phyloP scores from a whole-genome alignment of 768 basidiomycete genomes.

The Trametes maxima region DNA sequence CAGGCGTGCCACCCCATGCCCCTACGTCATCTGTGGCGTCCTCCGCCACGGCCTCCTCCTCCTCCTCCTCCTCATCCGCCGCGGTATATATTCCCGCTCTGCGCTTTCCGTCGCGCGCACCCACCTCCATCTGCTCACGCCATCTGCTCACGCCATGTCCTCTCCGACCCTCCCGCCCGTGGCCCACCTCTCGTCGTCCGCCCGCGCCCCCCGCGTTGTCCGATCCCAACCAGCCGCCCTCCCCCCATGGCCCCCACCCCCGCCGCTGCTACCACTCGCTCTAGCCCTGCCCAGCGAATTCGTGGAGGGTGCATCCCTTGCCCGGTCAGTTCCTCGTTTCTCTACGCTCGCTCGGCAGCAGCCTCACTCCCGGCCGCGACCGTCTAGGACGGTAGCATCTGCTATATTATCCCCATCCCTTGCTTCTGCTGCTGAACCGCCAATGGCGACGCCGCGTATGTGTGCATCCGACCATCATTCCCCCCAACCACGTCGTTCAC shows the following conservation, averaged over 20 bases:
- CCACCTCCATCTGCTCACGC: too few relatives aligned
- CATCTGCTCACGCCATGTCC: neutral
- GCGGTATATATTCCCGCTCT: too few relatives aligned
- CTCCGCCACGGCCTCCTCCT: too few relatives aligned
- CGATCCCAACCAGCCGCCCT: neutral
- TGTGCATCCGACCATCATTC: too few relatives aligned
- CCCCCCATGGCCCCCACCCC: neutral
- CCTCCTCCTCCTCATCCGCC: too few relatives aligned
- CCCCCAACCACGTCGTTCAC: neutral
- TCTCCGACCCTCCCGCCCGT: conserved; percentile 6
- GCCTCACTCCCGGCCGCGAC: too few relatives aligned
- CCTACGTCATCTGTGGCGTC: too few relatives aligned
- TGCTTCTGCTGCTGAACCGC: conserved; percentile 11
- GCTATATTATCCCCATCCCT: conserved; percentile 14
- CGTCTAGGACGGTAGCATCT: conserved; percentile 10
- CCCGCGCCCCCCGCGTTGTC: neutral
- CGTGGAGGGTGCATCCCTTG: conserved; percentile 11
- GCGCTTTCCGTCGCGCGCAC: too few relatives aligned
- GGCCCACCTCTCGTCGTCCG: neutral
- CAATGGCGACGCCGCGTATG: too few relatives aligned
- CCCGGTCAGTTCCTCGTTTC: neutral
- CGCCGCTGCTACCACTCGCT: neutral
- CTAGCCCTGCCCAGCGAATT: neutral
- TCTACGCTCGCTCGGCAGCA: too few relatives aligned
- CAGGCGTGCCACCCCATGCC: too few relatives aligned